Percentiles rank a stretch among this genome's conserved stretches.
These are phyloP conservation scores for Astraeus odoratus DNA, from an alignment of 768 basidiomycete genomes.

Conservation along the genomic window DNA sequence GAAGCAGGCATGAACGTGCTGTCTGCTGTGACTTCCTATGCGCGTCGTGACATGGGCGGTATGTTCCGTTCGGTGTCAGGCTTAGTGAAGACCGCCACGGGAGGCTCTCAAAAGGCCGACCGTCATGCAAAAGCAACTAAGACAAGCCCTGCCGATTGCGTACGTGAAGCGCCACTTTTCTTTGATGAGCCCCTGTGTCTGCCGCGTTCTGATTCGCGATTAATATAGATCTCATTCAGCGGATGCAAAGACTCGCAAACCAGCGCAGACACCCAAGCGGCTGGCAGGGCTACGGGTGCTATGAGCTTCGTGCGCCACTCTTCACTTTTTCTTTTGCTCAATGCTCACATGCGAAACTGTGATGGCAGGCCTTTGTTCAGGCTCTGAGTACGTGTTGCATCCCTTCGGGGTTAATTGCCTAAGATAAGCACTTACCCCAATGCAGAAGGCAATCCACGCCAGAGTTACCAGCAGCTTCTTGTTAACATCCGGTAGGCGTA, in stretches of 20 bases:
- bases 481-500: constrained; percentile 33
- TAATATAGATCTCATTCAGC: constrained; percentile 69
- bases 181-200: neutral
- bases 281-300: constrained; percentile 63
- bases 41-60: constrained; percentile 74
- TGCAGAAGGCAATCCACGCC: constrained; percentile 38
- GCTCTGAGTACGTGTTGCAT: constrained; percentile 37
- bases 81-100: constrained; percentile 69
- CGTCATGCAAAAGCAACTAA: constrained; percentile 53
- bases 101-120: constrained; percentile 55
- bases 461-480: constrained; percentile 48
- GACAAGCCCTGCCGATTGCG: constrained; percentile 81
- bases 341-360: neutral
- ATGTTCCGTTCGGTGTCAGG: constrained; percentile 68
- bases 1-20: constrained; percentile 86
- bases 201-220: neutral
- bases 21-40: constrained; percentile 70
- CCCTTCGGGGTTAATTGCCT: neutral
- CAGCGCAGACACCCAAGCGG: constrained; percentile 69
- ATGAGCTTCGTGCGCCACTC: constrained; percentile 62
- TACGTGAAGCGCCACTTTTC: no score
- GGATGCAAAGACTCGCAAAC: constrained; percentile 79
- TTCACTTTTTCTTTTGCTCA: neutral
- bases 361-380: constrained; percentile 47
- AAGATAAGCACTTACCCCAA: constrained; percentile 1